Evolutionary conservation across 2,329 filamentous ascomycete species (phyloP).

Genomic region (Bertia moriformis): DNA sequence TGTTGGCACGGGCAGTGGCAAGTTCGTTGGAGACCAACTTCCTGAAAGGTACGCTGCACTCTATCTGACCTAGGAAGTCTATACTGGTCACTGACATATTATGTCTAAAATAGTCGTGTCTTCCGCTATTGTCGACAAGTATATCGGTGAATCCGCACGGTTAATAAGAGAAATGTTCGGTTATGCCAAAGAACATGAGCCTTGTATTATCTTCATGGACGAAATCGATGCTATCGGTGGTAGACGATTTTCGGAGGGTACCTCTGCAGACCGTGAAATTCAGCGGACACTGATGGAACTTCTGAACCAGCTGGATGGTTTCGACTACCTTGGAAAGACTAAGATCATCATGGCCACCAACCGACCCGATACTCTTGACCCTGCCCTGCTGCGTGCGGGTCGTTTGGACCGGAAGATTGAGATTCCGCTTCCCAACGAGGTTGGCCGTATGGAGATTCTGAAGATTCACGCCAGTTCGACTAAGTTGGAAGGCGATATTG

Average conservation of each 20-base stretch:
- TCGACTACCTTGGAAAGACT: slow-evolving; percentile 97
- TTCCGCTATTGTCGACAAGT: slow-evolving; percentile 98
- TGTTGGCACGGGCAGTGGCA: background rate
- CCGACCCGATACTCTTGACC: slow-evolving; percentile 88
- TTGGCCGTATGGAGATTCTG: slow-evolving; percentile 86
- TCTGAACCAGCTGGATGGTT: slow-evolving; percentile 94
- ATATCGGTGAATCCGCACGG: slow-evolving; percentile 94
- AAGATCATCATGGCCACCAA: slow-evolving; percentile 99
- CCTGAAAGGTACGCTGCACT: slow-evolving; percentile 58
- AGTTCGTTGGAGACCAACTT: slow-evolving; percentile 89
- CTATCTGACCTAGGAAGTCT: background rate
- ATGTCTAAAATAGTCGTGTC: slow-evolving; percentile 59
- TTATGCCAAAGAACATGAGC: slow-evolving; percentile 97
- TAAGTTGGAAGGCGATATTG: slow-evolving; percentile 81
- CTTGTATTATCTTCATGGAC: slow-evolving; percentile 99
- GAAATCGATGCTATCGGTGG: slow-evolving; percentile 98
- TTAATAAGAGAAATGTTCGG: slow-evolving; percentile 99
- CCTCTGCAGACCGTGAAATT: slow-evolving; percentile 92
- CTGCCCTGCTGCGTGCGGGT: slow-evolving; percentile 78
- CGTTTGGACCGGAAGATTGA: slow-evolving; percentile 96
- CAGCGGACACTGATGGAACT: slow-evolving; percentile 97
- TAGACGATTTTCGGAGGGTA: slow-evolving; percentile 89
- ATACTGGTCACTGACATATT: background rate
- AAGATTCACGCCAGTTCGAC: slow-evolving; percentile 91
- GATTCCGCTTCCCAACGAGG: slow-evolving; percentile 92